These are phyloP conservation scores for Rhizopogon salebrosus DNA, from an alignment of 768 basidiomycete species.

Conservation along the genomic window DNA sequence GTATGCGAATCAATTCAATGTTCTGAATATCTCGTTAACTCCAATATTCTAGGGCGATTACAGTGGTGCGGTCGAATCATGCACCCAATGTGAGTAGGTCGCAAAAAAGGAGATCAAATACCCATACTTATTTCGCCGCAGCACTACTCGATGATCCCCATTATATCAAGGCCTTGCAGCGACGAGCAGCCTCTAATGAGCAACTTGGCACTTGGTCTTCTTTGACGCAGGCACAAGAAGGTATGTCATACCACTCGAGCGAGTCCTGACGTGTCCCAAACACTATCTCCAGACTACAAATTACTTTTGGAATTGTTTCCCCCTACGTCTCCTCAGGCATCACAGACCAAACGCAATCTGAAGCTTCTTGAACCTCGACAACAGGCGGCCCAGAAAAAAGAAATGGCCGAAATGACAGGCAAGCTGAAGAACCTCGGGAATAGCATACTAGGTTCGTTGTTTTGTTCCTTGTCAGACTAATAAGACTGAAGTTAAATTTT, in stretches of 20 bases:
- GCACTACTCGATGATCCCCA: constrained; percentile 82
- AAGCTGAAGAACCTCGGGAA: constrained; percentile 94
- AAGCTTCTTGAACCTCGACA: constrained; percentile 58
- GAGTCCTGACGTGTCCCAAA: neutral
- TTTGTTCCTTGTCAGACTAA: neutral
- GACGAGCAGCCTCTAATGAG: constrained; percentile 87
- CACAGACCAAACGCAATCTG: constrained; percentile 46
- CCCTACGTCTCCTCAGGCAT: constrained; percentile 42
- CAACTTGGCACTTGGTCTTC: constrained; percentile 78
- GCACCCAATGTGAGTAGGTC: constrained; percentile 56
- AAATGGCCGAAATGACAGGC: constrained; percentile 87
- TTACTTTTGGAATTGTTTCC: constrained; percentile 62
- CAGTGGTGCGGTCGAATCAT: constrained; percentile 75
- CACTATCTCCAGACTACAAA: constrained; percentile 60
- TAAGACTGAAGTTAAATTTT: neutral
- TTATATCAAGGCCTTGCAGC: constrained; percentile 84
- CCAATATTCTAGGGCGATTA: constrained; percentile 54
- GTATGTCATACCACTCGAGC: constrained; percentile 32
- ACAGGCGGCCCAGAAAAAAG: constrained; percentile 74
- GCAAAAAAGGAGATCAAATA: neutral
- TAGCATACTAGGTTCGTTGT: constrained; percentile 66
- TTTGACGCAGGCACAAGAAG: constrained; percentile 78
- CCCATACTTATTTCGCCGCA: constrained; percentile 23
- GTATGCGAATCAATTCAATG: constrained; percentile 35
- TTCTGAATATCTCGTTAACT: neutral